A percentile compares a stretch with the other conserved stretches of the same genome.
Conservation (phyloP, 2,329 filamentous ascomycete genomes). For the Ilyonectria robusta region DNA sequence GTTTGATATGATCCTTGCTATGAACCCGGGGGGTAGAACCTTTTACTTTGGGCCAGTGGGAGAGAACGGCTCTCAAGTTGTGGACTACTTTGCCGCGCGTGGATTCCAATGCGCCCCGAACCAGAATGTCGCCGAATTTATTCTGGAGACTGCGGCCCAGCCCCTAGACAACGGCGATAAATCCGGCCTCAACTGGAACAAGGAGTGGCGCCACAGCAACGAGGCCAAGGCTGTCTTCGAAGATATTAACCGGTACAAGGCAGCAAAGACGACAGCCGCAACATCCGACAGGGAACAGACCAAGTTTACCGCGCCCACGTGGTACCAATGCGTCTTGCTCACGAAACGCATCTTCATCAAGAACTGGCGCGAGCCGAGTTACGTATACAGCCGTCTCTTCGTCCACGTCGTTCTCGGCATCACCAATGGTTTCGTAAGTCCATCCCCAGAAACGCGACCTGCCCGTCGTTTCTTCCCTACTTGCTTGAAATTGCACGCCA, state of each 20-base stretch:
- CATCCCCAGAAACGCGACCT: not conserved
- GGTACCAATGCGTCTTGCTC: conserved; percentile 74
- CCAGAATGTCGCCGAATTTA: conserved; percentile 64
- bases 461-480: no score
- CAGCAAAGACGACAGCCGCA: not conserved
- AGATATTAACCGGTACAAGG: conserved; percentile 65
- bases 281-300: conserved; percentile 36
- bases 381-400: conserved; percentile 83
- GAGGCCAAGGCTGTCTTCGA: conserved; percentile 70
- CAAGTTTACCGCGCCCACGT: conserved; percentile 77
- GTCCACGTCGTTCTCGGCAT: conserved; percentile 78
- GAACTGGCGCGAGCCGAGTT: conserved; percentile 82
- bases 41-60: no score
- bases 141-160: conserved; percentile 59
- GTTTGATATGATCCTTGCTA: no score
- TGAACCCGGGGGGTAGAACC: no score
- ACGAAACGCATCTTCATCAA: conserved; percentile 79
- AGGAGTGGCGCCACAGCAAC: conserved; percentile 78
- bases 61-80: no score
- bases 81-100: no score
- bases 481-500: no score
- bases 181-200: conserved; percentile 75
- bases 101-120: conserved; percentile 73
- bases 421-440: conserved; percentile 76
- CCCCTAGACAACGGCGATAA: conserved; percentile 50